A percentile compares a stretch with the other conserved stretches of the same genome.
Conservation (phyloP, 1,284 basidiomycete genomes). For the Cryptococcus jaspeensis region DNA sequence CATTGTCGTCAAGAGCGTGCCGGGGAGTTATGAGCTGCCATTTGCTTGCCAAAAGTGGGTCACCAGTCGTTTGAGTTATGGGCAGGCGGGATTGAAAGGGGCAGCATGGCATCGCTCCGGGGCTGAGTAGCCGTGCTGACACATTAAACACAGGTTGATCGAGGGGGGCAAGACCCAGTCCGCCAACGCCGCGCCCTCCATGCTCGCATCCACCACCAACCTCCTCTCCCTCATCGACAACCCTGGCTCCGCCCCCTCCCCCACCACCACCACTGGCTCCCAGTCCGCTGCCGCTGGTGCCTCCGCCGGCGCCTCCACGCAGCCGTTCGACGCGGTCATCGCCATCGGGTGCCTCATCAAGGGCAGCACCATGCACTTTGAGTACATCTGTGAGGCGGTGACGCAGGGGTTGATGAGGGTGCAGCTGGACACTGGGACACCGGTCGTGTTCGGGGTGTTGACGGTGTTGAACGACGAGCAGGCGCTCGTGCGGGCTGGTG, state of each 20-base stretch:
- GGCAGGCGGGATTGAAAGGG: no score
- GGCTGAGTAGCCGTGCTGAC: not conserved
- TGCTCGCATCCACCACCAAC: slow-evolving; percentile 45
- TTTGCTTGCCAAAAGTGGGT: slow-evolving; percentile 71
- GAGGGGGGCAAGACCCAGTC: slow-evolving; percentile 48
- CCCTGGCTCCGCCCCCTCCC: slow-evolving; percentile 51
- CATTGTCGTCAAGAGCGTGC: slow-evolving; percentile 87
- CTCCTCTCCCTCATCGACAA: slow-evolving; percentile 69
- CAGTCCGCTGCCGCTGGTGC: slow-evolving; percentile 48
- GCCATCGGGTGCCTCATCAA: slow-evolving; percentile 98
- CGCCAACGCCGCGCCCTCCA: slow-evolving; percentile 45
- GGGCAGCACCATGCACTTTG: slow-evolving; percentile 95
- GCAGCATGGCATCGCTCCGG: not conserved
- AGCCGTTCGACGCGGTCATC: slow-evolving; percentile 90
- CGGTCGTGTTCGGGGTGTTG: slow-evolving; percentile 94
- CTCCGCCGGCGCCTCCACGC: slow-evolving; percentile 55
- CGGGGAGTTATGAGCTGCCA: slow-evolving; percentile 92
- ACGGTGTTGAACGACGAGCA: slow-evolving; percentile 93
- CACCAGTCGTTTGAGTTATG: no score
- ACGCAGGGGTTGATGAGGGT: slow-evolving; percentile 91
- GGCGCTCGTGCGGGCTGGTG: slow-evolving; percentile 85
- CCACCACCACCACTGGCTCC: slow-evolving; percentile 40
- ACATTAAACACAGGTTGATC: slow-evolving; percentile 38
- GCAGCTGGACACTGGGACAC: slow-evolving; percentile 88
- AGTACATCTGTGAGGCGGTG: slow-evolving; percentile 94